A percentile compares a stretch with the other conserved stretches of the same genome.
These are phyloP conservation scores for Claviceps spartinae DNA, from an alignment of 2,329 filamentous ascomycete genomes.

Conservation along the genomic window DNA sequence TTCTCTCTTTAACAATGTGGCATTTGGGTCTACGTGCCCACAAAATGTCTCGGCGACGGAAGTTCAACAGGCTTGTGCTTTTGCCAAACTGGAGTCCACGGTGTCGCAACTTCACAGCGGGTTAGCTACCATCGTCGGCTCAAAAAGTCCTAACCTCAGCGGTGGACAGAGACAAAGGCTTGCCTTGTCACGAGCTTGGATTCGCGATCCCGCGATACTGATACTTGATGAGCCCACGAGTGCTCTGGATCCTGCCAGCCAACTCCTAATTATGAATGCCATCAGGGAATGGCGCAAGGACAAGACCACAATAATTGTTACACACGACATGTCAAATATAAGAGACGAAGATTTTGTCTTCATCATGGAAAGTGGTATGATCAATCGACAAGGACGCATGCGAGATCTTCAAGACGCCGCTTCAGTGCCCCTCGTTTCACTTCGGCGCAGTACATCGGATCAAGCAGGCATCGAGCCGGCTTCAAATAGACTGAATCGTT, in stretches of 20 bases:
- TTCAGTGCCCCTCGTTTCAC: not conserved
- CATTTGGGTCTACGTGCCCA: conserved; percentile 47
- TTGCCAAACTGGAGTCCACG: conserved; percentile 56
- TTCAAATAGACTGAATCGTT: too few species aligned
- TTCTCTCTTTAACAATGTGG: conserved; percentile 64
- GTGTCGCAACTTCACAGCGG: conserved; percentile 55
- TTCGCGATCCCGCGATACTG: conserved; percentile 67
- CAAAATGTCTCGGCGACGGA: conserved; percentile 36
- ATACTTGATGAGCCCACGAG: conserved; percentile 85
- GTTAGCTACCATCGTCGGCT: conserved; percentile 57
- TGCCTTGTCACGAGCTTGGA: conserved; percentile 61
- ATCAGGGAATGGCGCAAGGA: conserved; percentile 64
- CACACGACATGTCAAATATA: conserved; percentile 76
- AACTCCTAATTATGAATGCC: conserved; percentile 54
- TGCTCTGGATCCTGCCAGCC: conserved; percentile 63
- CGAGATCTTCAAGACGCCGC: not conserved
- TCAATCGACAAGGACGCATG: conserved; percentile 51
- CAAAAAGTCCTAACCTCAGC: conserved; percentile 57
- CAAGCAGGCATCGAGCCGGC: not conserved
- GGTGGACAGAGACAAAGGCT: conserved; percentile 77
- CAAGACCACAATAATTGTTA: conserved; percentile 87
- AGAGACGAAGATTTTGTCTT: conserved; percentile 61
- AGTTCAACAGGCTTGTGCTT: conserved; percentile 47
- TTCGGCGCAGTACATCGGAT: not conserved
- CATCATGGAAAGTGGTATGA: conserved; percentile 54